Evolutionary conservation across 2,329 filamentous ascomycete genomes (phyloP), one percentile per base, ranked within the genome.

Genomic region (Ceratocystis papillata): DNA sequence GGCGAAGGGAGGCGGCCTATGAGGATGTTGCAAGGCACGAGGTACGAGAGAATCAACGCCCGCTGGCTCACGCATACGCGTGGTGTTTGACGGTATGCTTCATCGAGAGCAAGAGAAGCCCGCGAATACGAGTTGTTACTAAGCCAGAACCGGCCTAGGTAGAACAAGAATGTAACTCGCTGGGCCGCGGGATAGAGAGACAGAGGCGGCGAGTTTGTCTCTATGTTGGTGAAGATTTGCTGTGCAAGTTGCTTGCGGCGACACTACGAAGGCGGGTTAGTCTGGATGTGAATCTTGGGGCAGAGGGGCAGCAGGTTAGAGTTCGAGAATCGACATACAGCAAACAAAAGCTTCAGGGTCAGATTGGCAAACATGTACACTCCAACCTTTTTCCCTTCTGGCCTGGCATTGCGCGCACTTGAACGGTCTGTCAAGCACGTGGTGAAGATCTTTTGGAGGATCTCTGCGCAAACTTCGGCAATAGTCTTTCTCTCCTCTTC

Each of bases 291-390:
- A 45, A 20, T 22, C n/a, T 28, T 2, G 46, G 2, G 5, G 8
- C 22, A 17, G 20, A 46, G 30, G 45, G 63, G 7, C 7, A n/a
- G 41, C 3, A 20, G 44, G 65, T 28, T 30, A 20, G 10, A 46
- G 25, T 15, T 17, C 2, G 2, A 53, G 37, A 53, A 20, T 37
- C n/a, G 4, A 73, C 79, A 59, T 78, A 88, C 87, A 70, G 90
- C 88, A 72, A 96, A 95, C 6, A 96, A 81, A 2, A 96, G 83
- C 74, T 92, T 93, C 62, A 96, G 78, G 46, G 91, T 94, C 28
- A 96, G 82, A 73, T 96, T 96, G 68, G 91, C 92, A 76, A 96
- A 91, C 67, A 89, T 86, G 76, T 96, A 96, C 69, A 96, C 91
- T 55, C 90, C 92, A 10, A 87, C 78, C 72, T 93, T 90, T 73